A percentile compares a stretch with the other conserved stretches of the same genome.
Evolutionary conservation across 345 rosid genomes (phyloP).

Genomic region (Boechera retrofracta): DNA sequence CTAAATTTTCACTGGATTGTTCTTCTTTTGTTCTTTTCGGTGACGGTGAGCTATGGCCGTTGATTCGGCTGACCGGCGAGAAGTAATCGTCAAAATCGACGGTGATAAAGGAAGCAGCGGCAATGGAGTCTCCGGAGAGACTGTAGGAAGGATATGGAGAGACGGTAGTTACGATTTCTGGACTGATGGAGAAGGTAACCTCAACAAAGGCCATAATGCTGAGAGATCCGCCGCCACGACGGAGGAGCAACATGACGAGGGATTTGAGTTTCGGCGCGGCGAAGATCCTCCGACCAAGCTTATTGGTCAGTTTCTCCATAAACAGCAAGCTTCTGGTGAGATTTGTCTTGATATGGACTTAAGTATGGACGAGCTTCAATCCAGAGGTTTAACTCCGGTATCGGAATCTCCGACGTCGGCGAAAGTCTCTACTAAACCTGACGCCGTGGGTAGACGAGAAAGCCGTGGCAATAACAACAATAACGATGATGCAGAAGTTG

Average conservation of each 20-base stretch:
- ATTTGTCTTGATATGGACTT: constrained; percentile 56
- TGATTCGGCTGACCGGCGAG: constrained; percentile 51
- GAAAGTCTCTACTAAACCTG: neutral
- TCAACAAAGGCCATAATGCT: constrained; percentile 23
- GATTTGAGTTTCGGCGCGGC: constrained; percentile 48
- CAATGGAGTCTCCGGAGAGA: constrained; percentile 32
- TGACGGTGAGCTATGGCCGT: constrained; percentile 46
- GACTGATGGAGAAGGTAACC: constrained; percentile 45
- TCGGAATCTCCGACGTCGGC: constrained; percentile 37
- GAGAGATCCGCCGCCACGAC: constrained; percentile 25
- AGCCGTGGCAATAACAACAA: neutral
- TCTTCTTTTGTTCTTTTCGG: neutral
- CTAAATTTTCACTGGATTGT: neutral
- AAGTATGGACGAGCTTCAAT: constrained; percentile 53
- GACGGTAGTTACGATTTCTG: constrained; percentile 73
- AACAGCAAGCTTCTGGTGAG: constrained; percentile 60
- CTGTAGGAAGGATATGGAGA: constrained; percentile 53
- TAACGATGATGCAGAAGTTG: constrained; percentile 45
- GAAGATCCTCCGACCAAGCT: constrained; percentile 55
- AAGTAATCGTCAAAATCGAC: constrained; percentile 49
- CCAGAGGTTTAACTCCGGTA: constrained; percentile 43
- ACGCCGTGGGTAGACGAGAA: constrained; percentile 34
- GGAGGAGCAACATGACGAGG: constrained; percentile 2
- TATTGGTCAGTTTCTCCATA: constrained; percentile 58
- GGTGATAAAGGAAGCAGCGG: constrained; percentile 24